Base-by-base conservation (phyloP, 169 alveolate species). In the Amoebophrya sp. region DNA sequence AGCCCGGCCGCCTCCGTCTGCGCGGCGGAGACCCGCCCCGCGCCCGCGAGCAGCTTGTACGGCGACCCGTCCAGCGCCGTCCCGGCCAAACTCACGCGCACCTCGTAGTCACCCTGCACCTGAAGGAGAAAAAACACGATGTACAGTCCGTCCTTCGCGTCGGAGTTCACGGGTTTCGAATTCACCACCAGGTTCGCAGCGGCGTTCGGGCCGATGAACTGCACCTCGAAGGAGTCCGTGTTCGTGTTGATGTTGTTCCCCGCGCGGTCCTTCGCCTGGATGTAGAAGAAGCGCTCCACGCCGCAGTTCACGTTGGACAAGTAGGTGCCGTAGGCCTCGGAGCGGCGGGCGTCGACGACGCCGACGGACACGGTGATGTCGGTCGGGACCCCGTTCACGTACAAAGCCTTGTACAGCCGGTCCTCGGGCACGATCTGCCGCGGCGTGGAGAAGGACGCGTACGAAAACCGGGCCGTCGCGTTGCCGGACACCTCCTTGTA, bases 401-500 rank as follows among this genome's bases (percentile, higher is more conserved):
- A 45, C 40, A 58, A 41, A 0, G 90, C 90, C 41, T 58, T 31
- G 90, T 41, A 88, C 90, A 88, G 29, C 40, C 90, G 45, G 41
- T 45, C 45, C 20, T 45, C 69, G 70, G 90, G 90, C 13, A 88
- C 38, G 39, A 58, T 45, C 90, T 88, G 70, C 41, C 58, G 45
- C 50, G 50, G 70, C 58, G 45, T 45, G 1, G 90, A 88, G 70
- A 88, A 88, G 69, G 90, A 88, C n/a, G 70, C 58, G 70, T 58
- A 88, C 5, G 34, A 42, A 10, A 88, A 58, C 70, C 38, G 26
- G 1, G 50, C n/a, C 2, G 45, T 45, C 0, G 90, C 90, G 34
- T 88, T 31, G 41, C 90, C 90, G 41, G 90, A 41, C 40, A 88
- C 78, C 90, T 88, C 90, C 34, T 58, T 45, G 70, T 88, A 88